Base-by-base conservation (phyloP, 805 yeast genomes). In the Cyberlindnera mycetangii region DNA sequence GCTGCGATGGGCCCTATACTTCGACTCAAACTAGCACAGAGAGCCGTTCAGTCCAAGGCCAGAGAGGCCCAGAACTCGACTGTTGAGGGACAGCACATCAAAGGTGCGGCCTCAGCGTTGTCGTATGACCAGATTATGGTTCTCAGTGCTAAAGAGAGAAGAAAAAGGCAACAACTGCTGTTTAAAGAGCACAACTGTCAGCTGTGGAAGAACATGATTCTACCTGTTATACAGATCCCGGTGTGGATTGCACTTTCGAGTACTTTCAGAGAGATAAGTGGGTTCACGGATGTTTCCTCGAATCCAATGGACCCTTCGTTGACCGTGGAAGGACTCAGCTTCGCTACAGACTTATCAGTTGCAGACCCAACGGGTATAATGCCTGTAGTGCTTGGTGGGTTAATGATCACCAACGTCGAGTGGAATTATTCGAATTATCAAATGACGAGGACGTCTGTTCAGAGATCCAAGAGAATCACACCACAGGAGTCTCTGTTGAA, bases 141-240 rank as follows among this genome's bases (percentile, higher is more conserved):
- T 3, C 55, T 92, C 24, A 75, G 95, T 0, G 71, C 85, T 7
- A 89, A 86, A 60, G 97, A 90, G 60, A 78, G 83, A 34, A 70
- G 90, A 47, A 81, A 79, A 48, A 71, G 95, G 50, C 95, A 92
- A 53, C 80, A 82, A 54, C 61, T 61, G 39, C 68, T 90, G n/a
- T 90, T 85, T 65, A 76, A 75, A 50, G 72, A 76, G 42, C 72
- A 83, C 56, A 69, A 72, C 9, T 86, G 89, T 42, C 92, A 88
- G 58, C 62, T 83, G 46, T 90, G 95, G 89, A 90, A 89, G 61
- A 81, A 85, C 55, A 67, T 80, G 44, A 55, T 85, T 4, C 68
- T 89, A 31, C 97, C 97, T 1, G 66, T 81, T 0, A 77, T 87
- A 15, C 98, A 90, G 60, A 73, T 92, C 17, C 98, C 98, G 0